These are phyloP conservation scores for Ilex paraguariensis DNA, from an alignment of 305 asterid genomes.

Conservation along the genomic window DNA sequence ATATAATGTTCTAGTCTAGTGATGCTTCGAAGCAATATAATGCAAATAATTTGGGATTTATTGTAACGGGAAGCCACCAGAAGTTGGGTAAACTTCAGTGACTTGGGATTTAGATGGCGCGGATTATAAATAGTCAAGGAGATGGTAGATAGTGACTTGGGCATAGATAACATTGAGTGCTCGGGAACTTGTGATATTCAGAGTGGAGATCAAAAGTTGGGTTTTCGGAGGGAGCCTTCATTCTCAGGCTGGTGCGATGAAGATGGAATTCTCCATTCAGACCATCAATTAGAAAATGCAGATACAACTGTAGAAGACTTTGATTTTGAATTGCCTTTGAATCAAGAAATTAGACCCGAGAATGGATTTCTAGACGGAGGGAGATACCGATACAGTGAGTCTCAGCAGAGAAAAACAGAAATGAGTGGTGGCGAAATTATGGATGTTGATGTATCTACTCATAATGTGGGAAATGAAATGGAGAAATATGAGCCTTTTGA, in stretches of 20 bases:
- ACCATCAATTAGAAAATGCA: constrained; percentile 23
- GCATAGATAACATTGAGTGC: constrained; percentile 33
- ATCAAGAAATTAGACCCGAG: constrained; percentile 22
- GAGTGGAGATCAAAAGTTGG: constrained; percentile 18
- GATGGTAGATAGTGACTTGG: constrained; percentile 48
- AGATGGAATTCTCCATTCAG: constrained; percentile 36
- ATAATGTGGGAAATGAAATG: constrained; percentile 27
- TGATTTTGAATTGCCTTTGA: constrained; percentile 42
- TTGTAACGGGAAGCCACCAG: too few species aligned
- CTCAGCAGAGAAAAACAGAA: constrained; percentile 13
- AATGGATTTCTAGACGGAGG: constrained; percentile 35
- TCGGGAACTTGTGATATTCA: constrained; percentile 21
- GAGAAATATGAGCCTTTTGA: constrained; percentile 61
- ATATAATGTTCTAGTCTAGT: too few species aligned
- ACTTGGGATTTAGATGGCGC: too few species aligned
- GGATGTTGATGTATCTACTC: constrained; percentile 28
- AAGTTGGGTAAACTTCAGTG: too few species aligned
- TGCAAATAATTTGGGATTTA: too few species aligned
- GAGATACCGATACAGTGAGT: constrained; percentile 23
- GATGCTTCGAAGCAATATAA: too few species aligned
- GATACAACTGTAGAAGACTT: constrained; percentile 33
- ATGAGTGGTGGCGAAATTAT: constrained; percentile 48
- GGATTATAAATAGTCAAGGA: too few species aligned
- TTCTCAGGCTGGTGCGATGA: constrained; percentile 77
- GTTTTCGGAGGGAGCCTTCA: constrained; percentile 56